Evolutionary conservation across 2,329 filamentous ascomycete species (phyloP).

Genomic region (Piedraia hortae): DNA sequence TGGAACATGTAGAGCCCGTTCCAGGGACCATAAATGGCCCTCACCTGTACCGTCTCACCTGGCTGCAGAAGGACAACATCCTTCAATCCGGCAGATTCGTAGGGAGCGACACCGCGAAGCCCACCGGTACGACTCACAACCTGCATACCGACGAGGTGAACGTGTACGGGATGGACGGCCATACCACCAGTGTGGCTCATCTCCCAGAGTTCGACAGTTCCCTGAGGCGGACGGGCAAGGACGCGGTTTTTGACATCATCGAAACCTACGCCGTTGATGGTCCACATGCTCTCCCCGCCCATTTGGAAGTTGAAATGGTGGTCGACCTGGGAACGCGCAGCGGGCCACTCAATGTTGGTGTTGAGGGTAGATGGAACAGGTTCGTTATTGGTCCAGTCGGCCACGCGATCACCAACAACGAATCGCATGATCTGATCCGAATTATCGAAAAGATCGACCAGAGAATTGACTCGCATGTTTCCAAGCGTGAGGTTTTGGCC

Average conservation of each 20-base stretch:
- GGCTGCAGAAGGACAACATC: slow-evolving; percentile 28
- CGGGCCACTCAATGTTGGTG: slow-evolving; percentile 11
- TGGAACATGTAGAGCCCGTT: slow-evolving; percentile 21
- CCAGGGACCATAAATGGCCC: slow-evolving; percentile 26
- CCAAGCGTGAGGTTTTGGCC: slow-evolving; percentile 18
- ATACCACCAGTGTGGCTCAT: slow-evolving; percentile 23
- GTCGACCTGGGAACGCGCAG: slow-evolving; percentile 13
- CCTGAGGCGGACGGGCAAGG: slow-evolving; percentile 20
- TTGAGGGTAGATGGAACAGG: slow-evolving; percentile 14
- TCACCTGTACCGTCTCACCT: slow-evolving; percentile 23
- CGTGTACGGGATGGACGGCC: slow-evolving; percentile 27
- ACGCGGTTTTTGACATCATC: slow-evolving; percentile 21
- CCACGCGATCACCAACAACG: slow-evolving; percentile 17
- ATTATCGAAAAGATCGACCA: slow-evolving; percentile 23
- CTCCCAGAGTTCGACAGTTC: slow-evolving; percentile 23
- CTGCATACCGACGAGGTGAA: slow-evolving; percentile 31
- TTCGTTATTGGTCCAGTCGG: slow-evolving; percentile 15
- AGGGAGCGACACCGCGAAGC: slow-evolving; percentile 19
- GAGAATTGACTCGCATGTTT: slow-evolving; percentile 6
- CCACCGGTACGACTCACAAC: slow-evolving; percentile 23
- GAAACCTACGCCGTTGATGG: slow-evolving; percentile 25
- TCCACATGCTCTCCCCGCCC: slow-evolving; percentile 16
- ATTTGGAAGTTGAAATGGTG: slow-evolving; percentile 22
- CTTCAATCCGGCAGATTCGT: slow-evolving; percentile 28
- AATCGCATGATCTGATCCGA: slow-evolving; percentile 28